phyloP scores from a whole-genome alignment of 1,284 basidiomycete genomes.

The Rhodotorula sp. region DNA sequence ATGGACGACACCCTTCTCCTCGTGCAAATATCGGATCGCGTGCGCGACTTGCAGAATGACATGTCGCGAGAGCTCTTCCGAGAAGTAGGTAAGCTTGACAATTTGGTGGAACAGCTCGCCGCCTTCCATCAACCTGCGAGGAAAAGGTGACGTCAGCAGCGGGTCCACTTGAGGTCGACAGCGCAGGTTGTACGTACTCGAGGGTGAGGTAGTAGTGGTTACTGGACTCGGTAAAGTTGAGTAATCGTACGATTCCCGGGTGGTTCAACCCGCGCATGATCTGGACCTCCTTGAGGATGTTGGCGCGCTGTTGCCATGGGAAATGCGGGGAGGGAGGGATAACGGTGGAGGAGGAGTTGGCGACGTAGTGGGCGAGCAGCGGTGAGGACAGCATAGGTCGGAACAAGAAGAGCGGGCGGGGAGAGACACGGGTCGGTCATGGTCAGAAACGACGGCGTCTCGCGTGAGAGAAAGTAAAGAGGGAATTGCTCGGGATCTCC shows the following conservation, averaged over 20 bases:
- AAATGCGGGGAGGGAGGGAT: constrained; percentile 32
- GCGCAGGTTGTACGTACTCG: constrained; percentile 54
- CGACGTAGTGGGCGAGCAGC: constrained; percentile 10
- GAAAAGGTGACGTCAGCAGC: constrained; percentile 9
- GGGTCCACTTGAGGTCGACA: too few species aligned
- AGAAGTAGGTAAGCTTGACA: constrained; percentile 98
- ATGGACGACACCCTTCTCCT: constrained; percentile 96
- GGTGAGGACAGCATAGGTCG: not conserved
- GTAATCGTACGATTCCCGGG: constrained; percentile 81
- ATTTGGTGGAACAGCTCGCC: constrained; percentile 99
- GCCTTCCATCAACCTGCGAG: constrained; percentile 77
- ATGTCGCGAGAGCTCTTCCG: constrained; percentile 88
- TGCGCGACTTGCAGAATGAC: constrained; percentile 97
- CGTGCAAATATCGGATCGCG: constrained; percentile 92
- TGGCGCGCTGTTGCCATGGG: constrained; percentile 69
- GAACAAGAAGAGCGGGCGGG: constrained; percentile 4
- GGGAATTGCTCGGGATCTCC: not conserved
- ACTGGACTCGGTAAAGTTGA: constrained; percentile 82
- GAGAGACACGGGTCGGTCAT: constrained; percentile 9
- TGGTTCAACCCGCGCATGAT: constrained; percentile 97
- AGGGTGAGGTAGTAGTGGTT: constrained; percentile 94
- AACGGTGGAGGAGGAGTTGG: constrained; percentile 8
- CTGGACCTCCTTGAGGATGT: constrained; percentile 99
- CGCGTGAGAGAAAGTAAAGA: too few species aligned
- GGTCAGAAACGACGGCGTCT: constrained; percentile 7